A percentile compares a stretch with the other conserved stretches of the same genome.
These are phyloP conservation scores for Cyberlindnera japonica DNA, from an alignment of 805 yeast genomes.

Conservation along the genomic window DNA sequence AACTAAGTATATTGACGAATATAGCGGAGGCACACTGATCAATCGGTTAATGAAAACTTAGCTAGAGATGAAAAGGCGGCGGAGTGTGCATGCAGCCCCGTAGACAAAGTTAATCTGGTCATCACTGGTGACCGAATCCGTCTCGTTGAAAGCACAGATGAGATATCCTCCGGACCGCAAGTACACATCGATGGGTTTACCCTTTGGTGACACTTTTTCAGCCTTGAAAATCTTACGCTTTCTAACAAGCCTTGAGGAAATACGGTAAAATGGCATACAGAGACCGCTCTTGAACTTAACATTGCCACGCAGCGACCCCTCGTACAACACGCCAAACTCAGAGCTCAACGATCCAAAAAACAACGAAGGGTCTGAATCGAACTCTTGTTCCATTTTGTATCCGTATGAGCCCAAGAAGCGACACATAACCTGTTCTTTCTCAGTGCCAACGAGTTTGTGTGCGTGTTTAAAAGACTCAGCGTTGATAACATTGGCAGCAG, in stretches of 20 bases:
- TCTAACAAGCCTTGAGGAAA: constrained; percentile 42
- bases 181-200: constrained; percentile 37
- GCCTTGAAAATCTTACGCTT: constrained; percentile 26
- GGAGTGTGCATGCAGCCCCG: constrained; percentile 43
- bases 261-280: constrained; percentile 49
- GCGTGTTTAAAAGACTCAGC: constrained; percentile 41
- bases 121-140: constrained; percentile 30
- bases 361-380: constrained; percentile 31
- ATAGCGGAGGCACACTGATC: too few species aligned
- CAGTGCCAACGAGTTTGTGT: constrained; percentile 33
- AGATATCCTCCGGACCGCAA: constrained; percentile 51
- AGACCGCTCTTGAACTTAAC: constrained; percentile 45
- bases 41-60: too few species aligned
- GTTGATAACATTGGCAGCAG: constrained; percentile 41
- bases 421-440: constrained; percentile 39
- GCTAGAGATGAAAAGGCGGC: constrained; percentile 38
- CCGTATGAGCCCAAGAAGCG: constrained; percentile 46
- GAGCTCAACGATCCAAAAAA: constrained; percentile 46
- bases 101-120: constrained; percentile 43
- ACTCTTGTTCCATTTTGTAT: constrained; percentile 5
- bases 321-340: constrained; percentile 48
- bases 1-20: too few species aligned
- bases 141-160: constrained; percentile 42
- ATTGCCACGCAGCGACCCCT: constrained; percentile 23
- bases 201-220: constrained; percentile 8